Evolutionary conservation across 2,329 filamentous ascomycete genomes (phyloP).

Genomic region (Diaporthe capsici): DNA sequence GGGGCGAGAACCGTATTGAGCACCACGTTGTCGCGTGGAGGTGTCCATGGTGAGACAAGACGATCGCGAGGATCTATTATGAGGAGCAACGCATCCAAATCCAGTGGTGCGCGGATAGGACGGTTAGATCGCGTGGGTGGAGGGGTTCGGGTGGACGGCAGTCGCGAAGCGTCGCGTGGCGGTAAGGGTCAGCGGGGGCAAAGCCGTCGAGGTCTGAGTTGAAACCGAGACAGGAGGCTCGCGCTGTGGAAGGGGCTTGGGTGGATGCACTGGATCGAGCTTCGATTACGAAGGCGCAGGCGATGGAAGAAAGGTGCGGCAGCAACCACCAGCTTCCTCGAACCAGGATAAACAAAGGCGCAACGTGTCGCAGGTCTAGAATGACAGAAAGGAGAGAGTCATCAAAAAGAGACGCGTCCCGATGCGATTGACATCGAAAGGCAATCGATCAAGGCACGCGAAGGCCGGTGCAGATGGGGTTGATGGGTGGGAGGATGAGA

Average conservation of each 20-base stretch:
- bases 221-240: slow-evolving; percentile 23
- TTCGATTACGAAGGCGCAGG: slow-evolving; percentile 27
- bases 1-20: slow-evolving; percentile 27
- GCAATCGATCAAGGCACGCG: slow-evolving; percentile 4
- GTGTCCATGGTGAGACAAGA: slow-evolving; percentile 37
- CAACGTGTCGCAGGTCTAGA: slow-evolving; percentile 39
- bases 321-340: slow-evolving; percentile 23
- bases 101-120: slow-evolving; percentile 5
- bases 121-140: slow-evolving; percentile 84
- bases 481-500: slow-evolving; percentile 20
- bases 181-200: slow-evolving; percentile 12
- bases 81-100: not conserved
- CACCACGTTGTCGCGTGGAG: slow-evolving; percentile 40
- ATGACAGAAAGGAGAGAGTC: slow-evolving; percentile 39
- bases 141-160: slow-evolving; percentile 59
- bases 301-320: slow-evolving; percentile 7
- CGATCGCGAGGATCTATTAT: slow-evolving; percentile 27
- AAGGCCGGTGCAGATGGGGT: slow-evolving; percentile 23
- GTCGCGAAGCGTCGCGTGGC: slow-evolving; percentile 38
- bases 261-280: slow-evolving; percentile 3
- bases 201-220: slow-evolving; percentile 16
- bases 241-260: slow-evolving; percentile 9
- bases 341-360: slow-evolving; percentile 40
- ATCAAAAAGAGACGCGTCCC: slow-evolving; percentile 30
- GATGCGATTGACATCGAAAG: slow-evolving; percentile 24